Percentiles rank a stretch among this genome's conserved stretches.
Evolutionary conservation across 345 rosid species (phyloP).

Genomic region (rapeseed (Brassica napus)): Da-Ae NC_063440.1:20935501-20936000

Average conservation of each 20-base stretch:
- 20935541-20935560: constrained; percentile 7
- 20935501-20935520: constrained; percentile 14
- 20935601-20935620: background rate
- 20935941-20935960: background rate
- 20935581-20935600: constrained; percentile 23
- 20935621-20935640: constrained; percentile 22
- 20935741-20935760: constrained; percentile 36
- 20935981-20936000: constrained; percentile 11
- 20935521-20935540: constrained; percentile 3
- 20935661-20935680: constrained; percentile 28
- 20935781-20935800: constrained; percentile 4
- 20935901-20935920: background rate
- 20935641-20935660: constrained; percentile 13
- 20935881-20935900: background rate
- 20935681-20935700: background rate
- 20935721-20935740: constrained; percentile 16
- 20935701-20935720: background rate
- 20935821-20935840: background rate
- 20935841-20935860: background rate
- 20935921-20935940: background rate
- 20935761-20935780: constrained; percentile 32
- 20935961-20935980: background rate
- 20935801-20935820: background rate
- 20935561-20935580: background rate
- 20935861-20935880: background rate